Conservation (phyloP, 1,284 basidiomycete genomes). For the Mrakiaceae sp. region DNA sequence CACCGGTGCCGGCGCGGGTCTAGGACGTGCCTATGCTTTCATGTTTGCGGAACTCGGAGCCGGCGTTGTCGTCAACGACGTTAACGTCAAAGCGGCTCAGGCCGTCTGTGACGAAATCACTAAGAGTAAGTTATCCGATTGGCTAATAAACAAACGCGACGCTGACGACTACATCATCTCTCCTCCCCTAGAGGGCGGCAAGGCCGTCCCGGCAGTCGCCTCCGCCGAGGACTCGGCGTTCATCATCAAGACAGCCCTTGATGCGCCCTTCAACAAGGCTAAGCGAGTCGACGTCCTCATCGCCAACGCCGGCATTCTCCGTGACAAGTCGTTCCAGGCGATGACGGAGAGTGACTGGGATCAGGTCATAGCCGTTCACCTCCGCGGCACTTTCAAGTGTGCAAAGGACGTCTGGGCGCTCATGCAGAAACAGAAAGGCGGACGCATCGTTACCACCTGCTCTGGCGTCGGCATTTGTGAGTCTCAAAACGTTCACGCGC, state of each 20-base stretch:
- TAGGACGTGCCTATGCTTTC: constrained; percentile 82
- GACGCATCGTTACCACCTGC: constrained; percentile 86
- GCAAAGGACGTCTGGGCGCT: constrained; percentile 93
- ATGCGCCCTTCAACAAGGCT: constrained; percentile 60
- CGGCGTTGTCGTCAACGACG: constrained; percentile 94
- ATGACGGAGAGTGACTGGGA: constrained; percentile 95
- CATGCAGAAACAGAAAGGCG: constrained; percentile 95
- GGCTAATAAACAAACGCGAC: not conserved
- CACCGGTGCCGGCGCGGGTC: constrained; percentile 85
- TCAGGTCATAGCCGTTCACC: constrained; percentile 74
- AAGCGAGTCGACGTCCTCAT: constrained; percentile 65
- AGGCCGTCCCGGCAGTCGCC: constrained; percentile 70
- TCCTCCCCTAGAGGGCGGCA: constrained; percentile 57
- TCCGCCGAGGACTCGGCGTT: constrained; percentile 86
- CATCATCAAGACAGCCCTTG: constrained; percentile 76
- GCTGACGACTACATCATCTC: constrained; percentile 6
- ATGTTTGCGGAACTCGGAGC: constrained; percentile 87
- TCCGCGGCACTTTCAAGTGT: constrained; percentile 56
- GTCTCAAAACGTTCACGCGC: constrained; percentile 26
- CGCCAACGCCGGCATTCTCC: constrained; percentile 89
- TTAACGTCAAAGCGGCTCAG: constrained; percentile 71
- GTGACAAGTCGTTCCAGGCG: constrained; percentile 80
- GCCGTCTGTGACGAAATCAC: constrained; percentile 78
- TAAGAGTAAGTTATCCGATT: constrained; percentile 43
- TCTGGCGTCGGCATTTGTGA: constrained; percentile 85